Conservation (phyloP, 225 moss, liverwort and hornwort genomes). For the Pleurozium schreberi region DNA sequence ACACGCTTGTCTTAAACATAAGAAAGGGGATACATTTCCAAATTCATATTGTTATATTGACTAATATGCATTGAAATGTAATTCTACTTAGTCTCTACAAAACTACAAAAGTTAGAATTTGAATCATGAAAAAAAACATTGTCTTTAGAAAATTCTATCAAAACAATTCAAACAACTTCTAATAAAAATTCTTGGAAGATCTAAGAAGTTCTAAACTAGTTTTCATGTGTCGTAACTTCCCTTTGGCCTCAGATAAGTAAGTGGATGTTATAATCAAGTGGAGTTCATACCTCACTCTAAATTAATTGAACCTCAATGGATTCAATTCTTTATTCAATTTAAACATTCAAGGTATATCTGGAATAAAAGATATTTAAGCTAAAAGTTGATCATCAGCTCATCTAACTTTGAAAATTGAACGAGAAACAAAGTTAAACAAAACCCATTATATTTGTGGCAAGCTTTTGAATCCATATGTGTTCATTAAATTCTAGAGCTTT, state of each 20-base stretch:
- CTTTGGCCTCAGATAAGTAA: fast-evolving
- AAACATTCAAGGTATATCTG: not conserved
- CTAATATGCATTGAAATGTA: not conserved
- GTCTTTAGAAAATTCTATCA: too few relatives aligned
- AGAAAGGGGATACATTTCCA: not conserved
- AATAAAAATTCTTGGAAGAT: not conserved
- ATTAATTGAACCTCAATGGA: not conserved
- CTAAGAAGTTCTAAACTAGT: not conserved
- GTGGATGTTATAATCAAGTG: not conserved
- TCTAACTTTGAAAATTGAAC: not conserved
- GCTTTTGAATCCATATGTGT: not conserved
- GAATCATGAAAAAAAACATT: fast-evolving
- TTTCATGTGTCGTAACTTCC: not conserved
- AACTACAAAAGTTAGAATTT: not conserved
- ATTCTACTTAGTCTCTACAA: not conserved
- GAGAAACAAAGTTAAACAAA: not conserved
- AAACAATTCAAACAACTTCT: not conserved
- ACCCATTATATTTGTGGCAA: not conserved
- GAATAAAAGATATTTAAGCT: too few relatives aligned
- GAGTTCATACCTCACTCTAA: not conserved
- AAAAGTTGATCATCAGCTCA: not conserved
- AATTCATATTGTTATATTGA: not conserved
- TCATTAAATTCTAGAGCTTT: not conserved
- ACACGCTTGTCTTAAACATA: not conserved
- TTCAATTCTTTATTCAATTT: not conserved